These are phyloP conservation scores for Smallanthus sonchifolius DNA, from an alignment of 129 eudicot genomes.

Conservation along the genomic window DNA sequence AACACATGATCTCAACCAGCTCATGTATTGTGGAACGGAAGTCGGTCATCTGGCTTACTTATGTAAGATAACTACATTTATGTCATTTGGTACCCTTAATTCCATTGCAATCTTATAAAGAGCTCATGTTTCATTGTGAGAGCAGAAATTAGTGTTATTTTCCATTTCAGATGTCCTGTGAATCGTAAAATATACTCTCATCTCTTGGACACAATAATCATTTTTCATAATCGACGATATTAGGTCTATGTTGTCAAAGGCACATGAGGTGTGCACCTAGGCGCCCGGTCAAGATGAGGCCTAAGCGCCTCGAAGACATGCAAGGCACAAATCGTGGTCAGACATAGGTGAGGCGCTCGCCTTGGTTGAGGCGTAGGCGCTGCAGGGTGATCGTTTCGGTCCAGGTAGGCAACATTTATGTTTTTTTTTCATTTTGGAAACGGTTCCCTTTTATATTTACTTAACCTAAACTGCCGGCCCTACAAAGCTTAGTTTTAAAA, in stretches of 20 bases:
- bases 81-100: background rate
- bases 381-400: background rate
- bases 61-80: background rate
- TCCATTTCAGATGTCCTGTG: background rate
- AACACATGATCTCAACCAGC: conserved; percentile 11
- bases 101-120: conserved; percentile 13
- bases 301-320: background rate
- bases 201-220: background rate
- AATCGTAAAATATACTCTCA: background rate
- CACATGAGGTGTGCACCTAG: background rate
- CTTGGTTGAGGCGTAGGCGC: background rate
- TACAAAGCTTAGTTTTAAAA: background rate
- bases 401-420: background rate
- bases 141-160: background rate
- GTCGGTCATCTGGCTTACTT: background rate
- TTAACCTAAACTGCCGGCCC: background rate
- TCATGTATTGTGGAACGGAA: background rate
- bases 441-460: background rate
- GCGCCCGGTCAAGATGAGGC: background rate
- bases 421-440: background rate
- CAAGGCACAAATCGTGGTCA: background rate
- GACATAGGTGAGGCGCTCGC: background rate
- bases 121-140: background rate
- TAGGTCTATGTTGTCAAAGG: background rate
- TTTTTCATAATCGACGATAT: background rate